Conservation (phyloP, 2,329 filamentous ascomycete genomes). For the Trichoderma breve region DNA sequence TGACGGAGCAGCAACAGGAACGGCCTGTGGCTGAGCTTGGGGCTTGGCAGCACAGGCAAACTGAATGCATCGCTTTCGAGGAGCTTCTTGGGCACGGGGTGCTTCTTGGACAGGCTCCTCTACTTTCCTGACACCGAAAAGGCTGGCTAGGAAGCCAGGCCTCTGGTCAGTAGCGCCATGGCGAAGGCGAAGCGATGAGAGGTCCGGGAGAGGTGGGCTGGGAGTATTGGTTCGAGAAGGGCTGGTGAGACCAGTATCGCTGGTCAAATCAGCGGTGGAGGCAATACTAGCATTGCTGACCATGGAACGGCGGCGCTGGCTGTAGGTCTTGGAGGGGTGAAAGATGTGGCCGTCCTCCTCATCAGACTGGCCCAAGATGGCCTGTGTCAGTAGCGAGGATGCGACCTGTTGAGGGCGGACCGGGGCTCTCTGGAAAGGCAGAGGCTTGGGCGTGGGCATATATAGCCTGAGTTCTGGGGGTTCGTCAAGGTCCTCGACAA, state of each 20-base stretch:
- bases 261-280: slow-evolving; percentile 90
- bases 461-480: slow-evolving; percentile 64
- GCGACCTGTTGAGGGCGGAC: slow-evolving; percentile 54
- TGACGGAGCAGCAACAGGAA: slow-evolving; percentile 23
- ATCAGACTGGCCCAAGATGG: slow-evolving; percentile 68
- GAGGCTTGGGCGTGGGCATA: slow-evolving; percentile 32
- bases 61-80: slow-evolving; percentile 83
- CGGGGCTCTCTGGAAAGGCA: slow-evolving; percentile 49
- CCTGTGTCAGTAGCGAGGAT: slow-evolving; percentile 83
- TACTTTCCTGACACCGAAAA: slow-evolving; percentile 32
- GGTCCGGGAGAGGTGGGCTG: slow-evolving; percentile 74
- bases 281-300: slow-evolving; percentile 77
- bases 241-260: slow-evolving; percentile 86
- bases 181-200: slow-evolving; percentile 46
- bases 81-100: slow-evolving; percentile 44
- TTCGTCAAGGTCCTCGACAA: slow-evolving; percentile 79
- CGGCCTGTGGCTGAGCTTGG: slow-evolving; percentile 42
- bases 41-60: slow-evolving; percentile 79
- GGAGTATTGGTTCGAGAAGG: slow-evolving; percentile 84
- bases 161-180: slow-evolving; percentile 31
- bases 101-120: slow-evolving; percentile 39
- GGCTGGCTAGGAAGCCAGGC: slow-evolving; percentile 27
- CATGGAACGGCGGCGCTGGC: slow-evolving; percentile 59
- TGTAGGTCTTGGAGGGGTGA: slow-evolving; percentile 36
- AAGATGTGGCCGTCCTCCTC: slow-evolving; percentile 45